These are phyloP conservation scores for Clarireedia sp. DNA, from an alignment of 2,329 filamentous ascomycete species.

Conservation along the genomic window DNA sequence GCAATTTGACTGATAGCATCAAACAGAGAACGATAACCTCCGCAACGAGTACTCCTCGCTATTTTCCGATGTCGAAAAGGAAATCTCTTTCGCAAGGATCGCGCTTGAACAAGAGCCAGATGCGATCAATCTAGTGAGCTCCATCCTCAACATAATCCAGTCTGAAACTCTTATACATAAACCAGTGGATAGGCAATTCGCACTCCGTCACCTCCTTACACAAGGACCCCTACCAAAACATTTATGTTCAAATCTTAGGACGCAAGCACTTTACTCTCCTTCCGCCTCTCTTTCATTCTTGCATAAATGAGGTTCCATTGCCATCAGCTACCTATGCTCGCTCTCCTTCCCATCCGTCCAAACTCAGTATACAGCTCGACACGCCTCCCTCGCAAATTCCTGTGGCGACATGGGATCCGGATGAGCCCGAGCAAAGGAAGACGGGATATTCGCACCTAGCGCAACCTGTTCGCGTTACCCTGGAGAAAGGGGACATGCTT, in stretches of 20 bases:
- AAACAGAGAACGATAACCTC: slow-evolving; percentile 70
- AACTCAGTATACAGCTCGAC: neutral
- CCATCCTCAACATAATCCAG: neutral
- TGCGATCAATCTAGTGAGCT: slow-evolving; percentile 57
- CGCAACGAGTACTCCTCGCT: slow-evolving; percentile 61
- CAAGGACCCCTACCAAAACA: slow-evolving; percentile 79
- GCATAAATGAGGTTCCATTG: slow-evolving; percentile 7
- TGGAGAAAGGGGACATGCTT: slow-evolving; percentile 69
- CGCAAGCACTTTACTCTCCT: slow-evolving; percentile 68
- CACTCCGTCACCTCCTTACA: slow-evolving; percentile 64
- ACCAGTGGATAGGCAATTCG: slow-evolving; percentile 64
- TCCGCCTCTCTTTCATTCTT: slow-evolving; percentile 45
- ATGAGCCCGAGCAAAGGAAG: slow-evolving; percentile 27
- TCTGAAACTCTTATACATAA: neutral
- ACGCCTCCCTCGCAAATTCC: slow-evolving; percentile 39
- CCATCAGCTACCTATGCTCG: slow-evolving; percentile 1
- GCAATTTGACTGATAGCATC: neutral
- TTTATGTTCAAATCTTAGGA: slow-evolving; percentile 70
- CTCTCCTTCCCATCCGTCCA: neutral
- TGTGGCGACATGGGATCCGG: slow-evolving; percentile 67
- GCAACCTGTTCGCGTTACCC: slow-evolving; percentile 55
- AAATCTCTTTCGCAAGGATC: slow-evolving; percentile 65
- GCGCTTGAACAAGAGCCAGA: slow-evolving; percentile 60
- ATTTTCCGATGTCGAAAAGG: slow-evolving; percentile 52
- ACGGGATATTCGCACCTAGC: slow-evolving; percentile 54